Percentiles rank a stretch among this genome's conserved stretches.
Conservation (phyloP, 2,329 filamentous ascomycete species). For the Paecilomyces sp. region DNA sequence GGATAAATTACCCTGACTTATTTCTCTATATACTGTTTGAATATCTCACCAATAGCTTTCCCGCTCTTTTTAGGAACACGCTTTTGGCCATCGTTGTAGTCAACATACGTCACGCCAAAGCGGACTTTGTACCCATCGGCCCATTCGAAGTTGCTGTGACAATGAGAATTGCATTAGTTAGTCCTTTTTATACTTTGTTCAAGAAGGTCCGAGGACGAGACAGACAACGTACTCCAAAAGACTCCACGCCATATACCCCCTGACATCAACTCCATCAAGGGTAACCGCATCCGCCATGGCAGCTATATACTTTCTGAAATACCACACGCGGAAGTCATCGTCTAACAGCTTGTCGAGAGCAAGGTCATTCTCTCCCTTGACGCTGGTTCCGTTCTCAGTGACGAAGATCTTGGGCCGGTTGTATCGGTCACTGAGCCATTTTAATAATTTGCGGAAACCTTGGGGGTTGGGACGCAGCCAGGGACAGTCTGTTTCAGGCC, state of each 20-base stretch:
- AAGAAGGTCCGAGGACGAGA: slow-evolving; percentile 1
- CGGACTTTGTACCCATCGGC: slow-evolving; percentile 84
- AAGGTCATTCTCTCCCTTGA: slow-evolving; percentile 77
- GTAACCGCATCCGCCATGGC: slow-evolving; percentile 67
- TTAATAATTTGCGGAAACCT: slow-evolving; percentile 70
- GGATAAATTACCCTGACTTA: background rate
- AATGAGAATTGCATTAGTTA: background rate
- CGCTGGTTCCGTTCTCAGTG: slow-evolving; percentile 79
- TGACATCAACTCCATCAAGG: slow-evolving; percentile 69
- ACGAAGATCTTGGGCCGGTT: slow-evolving; percentile 72
- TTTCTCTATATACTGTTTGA: slow-evolving; percentile 63
- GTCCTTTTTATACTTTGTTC: too few relatives aligned
- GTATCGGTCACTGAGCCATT: slow-evolving; percentile 73
- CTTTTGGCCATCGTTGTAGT: slow-evolving; percentile 73
- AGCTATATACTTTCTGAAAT: slow-evolving; percentile 69
- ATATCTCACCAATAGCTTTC: slow-evolving; percentile 61
- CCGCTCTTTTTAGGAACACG: slow-evolving; percentile 80
- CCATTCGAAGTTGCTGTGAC: slow-evolving; percentile 71
- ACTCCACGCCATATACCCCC: slow-evolving; percentile 79
- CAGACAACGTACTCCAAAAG: slow-evolving; percentile 61
- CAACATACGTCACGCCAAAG: slow-evolving; percentile 77
- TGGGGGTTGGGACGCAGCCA: slow-evolving; percentile 72
- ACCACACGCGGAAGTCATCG: slow-evolving; percentile 74
- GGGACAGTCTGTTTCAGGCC: slow-evolving; percentile 71
- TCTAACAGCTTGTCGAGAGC: slow-evolving; percentile 63